Conservation (phyloP, 176 grass and related monocot genomes). For the Carex pumila region DNA sequence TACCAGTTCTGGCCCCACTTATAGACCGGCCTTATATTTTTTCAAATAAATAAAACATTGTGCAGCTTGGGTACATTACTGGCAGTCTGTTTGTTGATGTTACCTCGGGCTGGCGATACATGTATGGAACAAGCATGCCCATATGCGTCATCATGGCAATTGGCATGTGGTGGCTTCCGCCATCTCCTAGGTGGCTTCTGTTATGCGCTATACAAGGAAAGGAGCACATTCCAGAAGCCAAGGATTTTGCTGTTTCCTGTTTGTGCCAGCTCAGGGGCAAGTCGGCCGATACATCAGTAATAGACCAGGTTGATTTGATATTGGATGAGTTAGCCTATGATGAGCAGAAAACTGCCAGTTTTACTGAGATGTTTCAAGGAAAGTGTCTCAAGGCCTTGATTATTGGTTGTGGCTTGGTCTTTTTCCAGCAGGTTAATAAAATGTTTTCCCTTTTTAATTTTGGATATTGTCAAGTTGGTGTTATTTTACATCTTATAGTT, state of each 20-base stretch:
- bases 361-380: slow-evolving; percentile 85
- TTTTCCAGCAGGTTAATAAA: slow-evolving; percentile 82
- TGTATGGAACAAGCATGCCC: slow-evolving; percentile 59
- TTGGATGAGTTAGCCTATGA: slow-evolving; percentile 58
- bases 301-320: slow-evolving; percentile 59
- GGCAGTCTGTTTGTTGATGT: slow-evolving; percentile 69
- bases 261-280: slow-evolving; percentile 79
- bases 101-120: slow-evolving; percentile 75
- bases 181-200: slow-evolving; percentile 89
- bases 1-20: neutral
- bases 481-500: neutral
- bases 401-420: slow-evolving; percentile 85
- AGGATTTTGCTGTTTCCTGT: slow-evolving; percentile 54
- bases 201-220: slow-evolving; percentile 92
- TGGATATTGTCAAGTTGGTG: neutral
- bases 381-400: slow-evolving; percentile 91
- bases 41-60: slow-evolving; percentile 15
- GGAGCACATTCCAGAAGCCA: slow-evolving; percentile 42
- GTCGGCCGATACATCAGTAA: slow-evolving; percentile 36
- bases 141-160: slow-evolving; percentile 71
- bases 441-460: neutral
- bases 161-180: slow-evolving; percentile 82
- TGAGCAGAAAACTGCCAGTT: slow-evolving; percentile 44
- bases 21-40: neutral
- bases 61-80: slow-evolving; percentile 75